Evolutionary conservation across 768 basidiomycete species (phyloP).

Genomic region (Lactarius deliciosus): DNA sequence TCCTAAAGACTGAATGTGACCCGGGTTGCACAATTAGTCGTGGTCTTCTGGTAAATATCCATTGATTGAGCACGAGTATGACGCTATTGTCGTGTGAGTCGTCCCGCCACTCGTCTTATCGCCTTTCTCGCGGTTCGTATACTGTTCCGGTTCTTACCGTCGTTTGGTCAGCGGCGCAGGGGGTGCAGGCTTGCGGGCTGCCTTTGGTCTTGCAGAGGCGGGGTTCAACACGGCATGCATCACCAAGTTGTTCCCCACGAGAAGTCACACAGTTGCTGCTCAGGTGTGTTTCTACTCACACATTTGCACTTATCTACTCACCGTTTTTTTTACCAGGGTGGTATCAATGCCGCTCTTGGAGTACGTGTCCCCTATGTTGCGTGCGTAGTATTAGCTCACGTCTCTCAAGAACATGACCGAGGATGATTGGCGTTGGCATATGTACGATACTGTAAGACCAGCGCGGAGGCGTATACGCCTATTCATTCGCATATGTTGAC

Average conservation of each 20-base stretch:
- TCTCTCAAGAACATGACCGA: constrained; percentile 89
- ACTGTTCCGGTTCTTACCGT: neutral
- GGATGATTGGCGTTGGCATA: constrained; percentile 99
- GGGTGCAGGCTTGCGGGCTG: constrained; percentile 96
- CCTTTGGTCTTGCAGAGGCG: constrained; percentile 97
- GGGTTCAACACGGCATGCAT: constrained; percentile 99
- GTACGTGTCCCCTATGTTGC: constrained; percentile 45
- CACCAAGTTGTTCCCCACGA: constrained; percentile 97
- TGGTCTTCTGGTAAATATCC: constrained; percentile 91
- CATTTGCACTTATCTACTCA: neutral
- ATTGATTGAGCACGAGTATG: constrained; percentile 97
- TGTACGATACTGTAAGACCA: constrained; percentile 86
- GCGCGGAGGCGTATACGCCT: neutral
- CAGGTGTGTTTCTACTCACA: constrained; percentile 56
- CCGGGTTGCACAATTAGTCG: constrained; percentile 42
- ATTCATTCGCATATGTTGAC: neutral
- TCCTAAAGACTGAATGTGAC: constrained; percentile 17
- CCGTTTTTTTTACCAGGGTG: constrained; percentile 55
- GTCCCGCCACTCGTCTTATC: neutral
- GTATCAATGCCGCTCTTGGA: constrained; percentile 96
- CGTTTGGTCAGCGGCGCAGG: constrained; percentile 78
- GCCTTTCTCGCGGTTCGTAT: neutral
- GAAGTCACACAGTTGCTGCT: constrained; percentile 98
- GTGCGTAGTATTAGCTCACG: constrained; percentile 7
- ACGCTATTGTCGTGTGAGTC: constrained; percentile 96